Conservation (phyloP, 108 stramenopile species). For the Cylindrotheca fusiformis region DNA sequence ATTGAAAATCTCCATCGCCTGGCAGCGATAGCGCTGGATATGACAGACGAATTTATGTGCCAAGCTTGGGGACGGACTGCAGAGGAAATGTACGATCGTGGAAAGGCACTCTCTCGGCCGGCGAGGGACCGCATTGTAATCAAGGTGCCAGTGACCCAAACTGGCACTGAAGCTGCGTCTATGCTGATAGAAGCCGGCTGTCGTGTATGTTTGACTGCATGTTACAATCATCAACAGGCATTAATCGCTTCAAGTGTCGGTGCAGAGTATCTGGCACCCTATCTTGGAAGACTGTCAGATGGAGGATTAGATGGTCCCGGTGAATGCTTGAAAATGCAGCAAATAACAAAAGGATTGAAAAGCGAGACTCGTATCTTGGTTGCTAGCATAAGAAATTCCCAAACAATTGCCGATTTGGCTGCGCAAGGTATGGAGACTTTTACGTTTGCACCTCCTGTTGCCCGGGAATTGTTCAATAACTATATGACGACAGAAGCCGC, state of each 20-base stretch:
- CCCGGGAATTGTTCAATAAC: conserved; percentile 49
- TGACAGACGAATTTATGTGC: conserved; percentile 68
- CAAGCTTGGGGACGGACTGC: conserved; percentile 62
- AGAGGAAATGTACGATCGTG: conserved; percentile 52
- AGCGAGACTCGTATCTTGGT: conserved; percentile 65
- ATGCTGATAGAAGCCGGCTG: conserved; percentile 44
- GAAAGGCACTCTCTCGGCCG: conserved; percentile 50
- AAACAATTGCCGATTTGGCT: conserved; percentile 46
- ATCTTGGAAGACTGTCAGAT: conserved; percentile 55
- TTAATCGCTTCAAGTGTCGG: conserved; percentile 53
- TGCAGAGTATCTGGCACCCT: conserved; percentile 61
- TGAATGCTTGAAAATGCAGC: conserved; percentile 56
- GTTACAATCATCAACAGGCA: conserved; percentile 59
- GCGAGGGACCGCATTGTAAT: conserved; percentile 59
- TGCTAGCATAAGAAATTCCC: conserved; percentile 52
- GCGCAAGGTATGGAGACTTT: conserved; percentile 56
- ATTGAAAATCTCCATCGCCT: conserved; percentile 43
- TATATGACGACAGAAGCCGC: conserved; percentile 58
- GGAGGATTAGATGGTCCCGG: conserved; percentile 56
- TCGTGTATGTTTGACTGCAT: conserved; percentile 70
- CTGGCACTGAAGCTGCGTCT: conserved; percentile 54
- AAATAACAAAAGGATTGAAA: conserved; percentile 54
- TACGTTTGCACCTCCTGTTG: conserved; percentile 60
- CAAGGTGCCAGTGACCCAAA: conserved; percentile 59
- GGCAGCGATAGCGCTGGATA: conserved; percentile 31